phyloP scores from a whole-genome alignment of 805 yeast genomes.

The Kuraishia ogatae region DNA sequence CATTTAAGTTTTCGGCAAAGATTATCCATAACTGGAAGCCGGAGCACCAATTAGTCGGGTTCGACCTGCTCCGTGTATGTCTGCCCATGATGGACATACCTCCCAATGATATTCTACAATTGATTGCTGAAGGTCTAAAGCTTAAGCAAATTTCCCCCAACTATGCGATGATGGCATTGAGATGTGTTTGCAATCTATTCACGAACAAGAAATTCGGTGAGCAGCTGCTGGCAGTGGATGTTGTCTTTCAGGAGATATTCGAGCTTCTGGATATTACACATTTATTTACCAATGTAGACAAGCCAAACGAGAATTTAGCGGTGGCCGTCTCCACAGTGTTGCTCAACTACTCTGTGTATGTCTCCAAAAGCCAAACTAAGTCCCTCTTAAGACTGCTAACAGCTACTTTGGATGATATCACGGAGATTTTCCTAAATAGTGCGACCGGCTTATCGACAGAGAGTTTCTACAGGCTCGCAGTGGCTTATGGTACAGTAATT shows the following conservation, averaged over 20 bases:
- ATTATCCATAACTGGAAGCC: constrained; percentile 40
- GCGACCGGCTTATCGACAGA: constrained; percentile 28
- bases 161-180: constrained; percentile 45
- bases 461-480: constrained; percentile 54
- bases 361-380: constrained; percentile 19
- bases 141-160: constrained; percentile 18
- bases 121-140: constrained; percentile 32
- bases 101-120: constrained; percentile 28
- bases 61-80: constrained; percentile 50
- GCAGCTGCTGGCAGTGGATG: constrained; percentile 30
- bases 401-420: constrained; percentile 16
- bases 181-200: constrained; percentile 50
- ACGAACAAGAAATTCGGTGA: constrained; percentile 37
- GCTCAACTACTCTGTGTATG: constrained; percentile 36
- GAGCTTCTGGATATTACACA: constrained; percentile 13
- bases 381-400: constrained; percentile 21
- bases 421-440: not conserved
- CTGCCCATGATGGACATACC: constrained; percentile 30
- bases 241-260: constrained; percentile 28
- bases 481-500: constrained; percentile 54
- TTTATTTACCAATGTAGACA: constrained; percentile 13
- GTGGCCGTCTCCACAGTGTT: constrained; percentile 40
- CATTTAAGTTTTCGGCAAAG: constrained; percentile 25
- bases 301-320: constrained; percentile 15
- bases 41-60: constrained; percentile 40